A percentile compares a stretch with the other conserved stretches of the same genome.
phyloP scores from a whole-genome alignment of 305 asterid genomes.

The Salvia sclarea region DNA sequence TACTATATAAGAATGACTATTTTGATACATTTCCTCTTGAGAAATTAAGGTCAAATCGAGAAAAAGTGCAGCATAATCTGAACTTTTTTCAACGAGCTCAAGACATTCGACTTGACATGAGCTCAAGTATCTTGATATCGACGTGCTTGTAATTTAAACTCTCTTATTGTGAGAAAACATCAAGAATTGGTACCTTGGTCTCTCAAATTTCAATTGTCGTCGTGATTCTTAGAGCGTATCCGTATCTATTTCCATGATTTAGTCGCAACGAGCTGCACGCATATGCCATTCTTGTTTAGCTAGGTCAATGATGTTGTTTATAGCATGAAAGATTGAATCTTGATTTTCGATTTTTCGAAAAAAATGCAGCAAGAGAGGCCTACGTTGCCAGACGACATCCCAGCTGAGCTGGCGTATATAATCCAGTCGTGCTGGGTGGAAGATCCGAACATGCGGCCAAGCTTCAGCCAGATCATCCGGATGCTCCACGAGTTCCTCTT shows the following conservation, averaged over 20 bases:
- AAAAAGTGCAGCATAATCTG: background rate
- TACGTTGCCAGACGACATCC: conserved; percentile 57
- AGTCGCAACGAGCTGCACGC: background rate
- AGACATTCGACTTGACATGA: background rate
- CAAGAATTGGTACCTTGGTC: background rate
- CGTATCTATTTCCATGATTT: background rate
- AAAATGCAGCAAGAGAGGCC: conserved; percentile 93
- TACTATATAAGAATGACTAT: no score
- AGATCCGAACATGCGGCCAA: conserved; percentile 89
- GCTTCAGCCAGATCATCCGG: conserved; percentile 82
- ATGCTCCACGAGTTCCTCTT: conserved; percentile 76
- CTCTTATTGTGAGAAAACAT: background rate
- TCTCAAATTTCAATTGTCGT: background rate
- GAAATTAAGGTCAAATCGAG: background rate
- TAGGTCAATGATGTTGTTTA: no score
- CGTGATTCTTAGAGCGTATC: background rate
- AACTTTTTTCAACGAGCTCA: background rate
- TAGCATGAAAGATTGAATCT: background rate
- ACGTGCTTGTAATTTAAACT: background rate
- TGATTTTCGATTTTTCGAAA: no score
- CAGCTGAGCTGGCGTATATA: conserved; percentile 70
- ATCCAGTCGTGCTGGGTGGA: conserved; percentile 97
- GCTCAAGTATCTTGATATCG: background rate
- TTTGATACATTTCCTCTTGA: no score
- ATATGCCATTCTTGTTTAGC: background rate